A percentile compares a stretch with the other conserved stretches of the same genome.
phyloP scores from a whole-genome alignment of 768 basidiomycete genomes.

The Suillus decipiens region DNA sequence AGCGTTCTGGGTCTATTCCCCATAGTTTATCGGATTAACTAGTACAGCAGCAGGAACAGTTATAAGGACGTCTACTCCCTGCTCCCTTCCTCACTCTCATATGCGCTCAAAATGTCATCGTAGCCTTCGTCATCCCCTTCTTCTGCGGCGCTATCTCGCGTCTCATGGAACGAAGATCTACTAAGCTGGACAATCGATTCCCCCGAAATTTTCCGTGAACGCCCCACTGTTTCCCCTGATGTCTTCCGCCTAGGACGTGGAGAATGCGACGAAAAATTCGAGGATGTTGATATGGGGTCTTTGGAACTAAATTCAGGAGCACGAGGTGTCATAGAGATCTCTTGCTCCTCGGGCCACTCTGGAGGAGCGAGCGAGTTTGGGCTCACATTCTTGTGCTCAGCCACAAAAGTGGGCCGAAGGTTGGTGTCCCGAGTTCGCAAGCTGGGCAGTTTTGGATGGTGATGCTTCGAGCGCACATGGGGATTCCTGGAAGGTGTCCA shows the following conservation, averaged over 20 bases:
- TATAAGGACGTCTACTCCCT: slow-evolving; percentile 14
- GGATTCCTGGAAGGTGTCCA: slow-evolving; percentile 39
- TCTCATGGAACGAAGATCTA: slow-evolving; percentile 51
- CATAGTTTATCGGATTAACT: neutral
- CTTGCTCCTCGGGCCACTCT: slow-evolving; percentile 55
- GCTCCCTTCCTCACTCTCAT: slow-evolving; percentile 71
- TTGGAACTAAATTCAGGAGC: slow-evolving; percentile 48
- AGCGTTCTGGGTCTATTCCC: neutral
- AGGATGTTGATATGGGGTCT: slow-evolving; percentile 29
- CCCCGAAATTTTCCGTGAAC: slow-evolving; percentile 43
- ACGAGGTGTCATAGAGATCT: slow-evolving; percentile 57
- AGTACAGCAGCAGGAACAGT: slow-evolving; percentile 16
- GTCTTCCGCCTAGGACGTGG: slow-evolving; percentile 29
- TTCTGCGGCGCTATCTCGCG: slow-evolving; percentile 61
- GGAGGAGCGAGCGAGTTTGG: slow-evolving; percentile 48
- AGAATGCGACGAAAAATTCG: slow-evolving; percentile 27
- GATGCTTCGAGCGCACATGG: slow-evolving; percentile 56
- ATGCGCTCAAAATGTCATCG: slow-evolving; percentile 76
- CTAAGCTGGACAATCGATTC: slow-evolving; percentile 38
- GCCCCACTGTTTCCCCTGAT: slow-evolving; percentile 29
- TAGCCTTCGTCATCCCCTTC: slow-evolving; percentile 80
- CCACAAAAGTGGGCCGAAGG: slow-evolving; percentile 19
- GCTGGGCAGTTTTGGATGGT: slow-evolving; percentile 46
- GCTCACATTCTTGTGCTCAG: slow-evolving; percentile 42
- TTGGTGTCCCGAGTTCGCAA: slow-evolving; percentile 44